A percentile compares a stretch with the other conserved stretches of the same genome.
Conservation (phyloP, 345 rosid genomes). For the Adansonia digitata region DNA sequence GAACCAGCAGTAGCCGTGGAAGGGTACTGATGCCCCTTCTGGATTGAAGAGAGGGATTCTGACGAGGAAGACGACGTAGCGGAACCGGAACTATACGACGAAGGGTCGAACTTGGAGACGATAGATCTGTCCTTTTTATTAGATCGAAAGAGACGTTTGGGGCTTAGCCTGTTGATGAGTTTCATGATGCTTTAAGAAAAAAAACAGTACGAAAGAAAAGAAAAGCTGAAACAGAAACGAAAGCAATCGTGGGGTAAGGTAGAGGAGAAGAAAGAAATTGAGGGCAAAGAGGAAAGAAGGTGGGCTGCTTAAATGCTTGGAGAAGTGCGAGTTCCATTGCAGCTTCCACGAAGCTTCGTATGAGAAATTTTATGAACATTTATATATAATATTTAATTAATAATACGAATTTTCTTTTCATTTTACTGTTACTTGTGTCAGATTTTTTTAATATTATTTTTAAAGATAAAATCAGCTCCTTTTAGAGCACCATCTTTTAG, state of each 20-base stretch:
- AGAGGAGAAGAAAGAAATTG: background rate
- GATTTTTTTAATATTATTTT: too few relatives aligned
- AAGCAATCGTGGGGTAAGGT: background rate
- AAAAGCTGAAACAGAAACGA: background rate
- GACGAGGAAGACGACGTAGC: constrained; percentile 34
- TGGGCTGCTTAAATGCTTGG: constrained; percentile 48
- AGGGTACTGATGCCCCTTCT: constrained; percentile 9
- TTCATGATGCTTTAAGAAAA: constrained; percentile 35
- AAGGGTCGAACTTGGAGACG: constrained; percentile 54
- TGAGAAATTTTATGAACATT: background rate
- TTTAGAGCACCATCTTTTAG: too few relatives aligned
- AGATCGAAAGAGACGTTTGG: constrained; percentile 56
- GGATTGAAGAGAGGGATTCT: constrained; percentile 23
- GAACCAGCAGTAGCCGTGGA: background rate
- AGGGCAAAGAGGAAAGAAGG: constrained; percentile 26
- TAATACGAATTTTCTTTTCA: background rate
- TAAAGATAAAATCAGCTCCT: too few relatives aligned
- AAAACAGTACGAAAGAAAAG: background rate
- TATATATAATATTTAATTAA: background rate
- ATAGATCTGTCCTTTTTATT: constrained; percentile 32
- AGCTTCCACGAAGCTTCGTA: constrained; percentile 86
- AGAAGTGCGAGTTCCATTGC: constrained; percentile 35
- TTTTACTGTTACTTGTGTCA: background rate
- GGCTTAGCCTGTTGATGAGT: constrained; percentile 43
- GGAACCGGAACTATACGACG: constrained; percentile 46